Conservation (phyloP, 352 stramenopile genomes). For the Pelagophyceae sp. region DNA sequence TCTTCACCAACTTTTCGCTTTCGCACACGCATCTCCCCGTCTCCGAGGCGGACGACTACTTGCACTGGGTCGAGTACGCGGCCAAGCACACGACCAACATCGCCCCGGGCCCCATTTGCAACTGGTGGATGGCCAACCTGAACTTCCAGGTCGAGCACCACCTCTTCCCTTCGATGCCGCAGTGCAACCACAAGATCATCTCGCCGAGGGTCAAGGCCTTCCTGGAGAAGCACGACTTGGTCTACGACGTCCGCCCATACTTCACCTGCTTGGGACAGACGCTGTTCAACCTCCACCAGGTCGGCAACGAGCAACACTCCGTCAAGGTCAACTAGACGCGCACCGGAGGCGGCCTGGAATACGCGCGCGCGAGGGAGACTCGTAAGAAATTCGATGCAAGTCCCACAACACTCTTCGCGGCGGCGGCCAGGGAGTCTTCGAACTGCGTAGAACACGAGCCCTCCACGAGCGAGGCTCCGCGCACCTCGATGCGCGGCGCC, state of each 20-base stretch:
- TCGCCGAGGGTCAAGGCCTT: constrained; percentile 29
- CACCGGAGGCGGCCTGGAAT: too few relatives aligned
- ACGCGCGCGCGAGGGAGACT: too few relatives aligned
- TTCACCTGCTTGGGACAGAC: constrained; percentile 25
- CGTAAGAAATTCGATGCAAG: too few relatives aligned
- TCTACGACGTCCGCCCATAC: constrained; percentile 30
- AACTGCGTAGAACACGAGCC: too few relatives aligned
- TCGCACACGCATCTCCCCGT: constrained; percentile 34
- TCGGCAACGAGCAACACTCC: constrained; percentile 26
- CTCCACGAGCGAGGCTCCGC: too few relatives aligned
- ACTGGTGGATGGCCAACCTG: constrained; percentile 54
- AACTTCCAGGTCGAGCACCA: constrained; percentile 81
- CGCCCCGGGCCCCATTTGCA: constrained; percentile 16
- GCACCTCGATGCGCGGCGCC: too few relatives aligned
- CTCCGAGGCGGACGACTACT: constrained; percentile 27
- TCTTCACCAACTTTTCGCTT: constrained; percentile 36
- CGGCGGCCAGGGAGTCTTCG: too few relatives aligned
- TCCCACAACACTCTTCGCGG: too few relatives aligned
- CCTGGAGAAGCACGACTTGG: constrained; percentile 33
- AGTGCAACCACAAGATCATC: constrained; percentile 32
- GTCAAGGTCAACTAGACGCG: too few relatives aligned
- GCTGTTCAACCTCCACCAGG: constrained; percentile 33
- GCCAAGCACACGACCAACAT: constrained; percentile 37
- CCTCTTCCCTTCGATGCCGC: constrained; percentile 68
- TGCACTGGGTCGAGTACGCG: constrained; percentile 34